Base-by-base conservation (phyloP, 768 basidiomycete genomes). In the Naganishia onofrii region DNA sequence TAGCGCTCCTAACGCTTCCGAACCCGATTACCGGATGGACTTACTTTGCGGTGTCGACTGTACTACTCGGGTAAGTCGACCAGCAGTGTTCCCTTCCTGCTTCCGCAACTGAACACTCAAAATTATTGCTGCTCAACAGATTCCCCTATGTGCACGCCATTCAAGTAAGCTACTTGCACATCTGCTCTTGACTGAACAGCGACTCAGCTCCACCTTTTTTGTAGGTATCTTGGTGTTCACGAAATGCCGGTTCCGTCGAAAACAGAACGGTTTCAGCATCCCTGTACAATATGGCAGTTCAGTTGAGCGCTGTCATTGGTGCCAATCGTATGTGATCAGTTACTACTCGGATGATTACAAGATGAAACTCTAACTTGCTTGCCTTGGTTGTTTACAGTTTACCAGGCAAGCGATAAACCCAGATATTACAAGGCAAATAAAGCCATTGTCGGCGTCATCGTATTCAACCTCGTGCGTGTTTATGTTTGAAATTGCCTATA, bases 231-330 rank as follows among this genome's bases (percentile, higher is more conserved):
- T 82, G 82, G 81, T 60, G 64, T 0, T 76, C 74, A 15, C 46
- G 77, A 26, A 81, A 81, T 64, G 70, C 79, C 0, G 80, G 79
- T 0, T 73, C 70, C 5, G 80, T 82, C 0, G 71, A 77, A n/a
- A 79, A 73, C 5, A 70, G 82, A 23, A 80, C 82, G 1, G 76
- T 82, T 5, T 77, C 79, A 0, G 77, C 79, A 0, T 75, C 79
- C 52, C 34, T 78, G 1, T 80, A 81, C 71, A 81, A 82, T 66
- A 81, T 82, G 74, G 44, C 66, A 5, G 81, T 82, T 0, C 81
- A 81, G 54, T 51, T 71, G 0, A 72, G 71, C 0, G 74, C 74
- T 12, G 79, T 80, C 69, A 79, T 80, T 23, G 78, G 77, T 19
- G 72, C 77, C 13, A 80, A 80, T 54, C 19, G 71, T 53, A 53